Evolutionary conservation across 177 flowering plant species (phyloP).

Genomic region (Vitis hybrid): DNA sequence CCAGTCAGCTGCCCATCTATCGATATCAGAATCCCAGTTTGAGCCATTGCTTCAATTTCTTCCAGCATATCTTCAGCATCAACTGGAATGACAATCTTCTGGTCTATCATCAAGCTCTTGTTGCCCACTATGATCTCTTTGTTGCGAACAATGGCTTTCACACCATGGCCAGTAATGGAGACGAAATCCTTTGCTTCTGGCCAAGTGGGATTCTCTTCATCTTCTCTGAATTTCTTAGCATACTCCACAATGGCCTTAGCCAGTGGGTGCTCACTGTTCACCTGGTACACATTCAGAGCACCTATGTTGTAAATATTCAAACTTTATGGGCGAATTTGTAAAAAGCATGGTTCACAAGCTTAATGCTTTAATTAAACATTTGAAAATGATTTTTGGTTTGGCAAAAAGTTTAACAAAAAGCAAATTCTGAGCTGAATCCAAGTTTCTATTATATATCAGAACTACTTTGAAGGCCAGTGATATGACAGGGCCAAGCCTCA

Average conservation of each 20-base stretch:
- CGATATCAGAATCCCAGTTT: slow-evolving; percentile 74
- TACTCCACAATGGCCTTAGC: slow-evolving; percentile 86
- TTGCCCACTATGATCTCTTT: slow-evolving; percentile 72
- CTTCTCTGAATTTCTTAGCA: slow-evolving; percentile 61
- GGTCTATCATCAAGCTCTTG: slow-evolving; percentile 61
- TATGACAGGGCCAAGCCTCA: no score
- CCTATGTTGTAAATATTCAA: neutral
- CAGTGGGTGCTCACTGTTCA: slow-evolving; percentile 85
- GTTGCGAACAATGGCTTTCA: slow-evolving; percentile 57
- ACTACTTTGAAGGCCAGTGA: no score
- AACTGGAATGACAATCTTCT: slow-evolving; percentile 39
- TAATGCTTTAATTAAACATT: no score
- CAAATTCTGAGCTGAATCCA: no score
- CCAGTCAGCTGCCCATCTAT: slow-evolving; percentile 59
- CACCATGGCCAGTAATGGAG: slow-evolving; percentile 76
- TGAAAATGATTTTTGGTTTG: no score
- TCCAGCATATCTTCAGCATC: slow-evolving; percentile 59
- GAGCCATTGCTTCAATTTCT: slow-evolving; percentile 69
- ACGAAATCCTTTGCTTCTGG: slow-evolving; percentile 64
- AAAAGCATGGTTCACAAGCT: no score
- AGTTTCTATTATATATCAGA: no score
- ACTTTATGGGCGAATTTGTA: no score
- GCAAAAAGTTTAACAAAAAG: no score
- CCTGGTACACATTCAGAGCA: slow-evolving; percentile 30
- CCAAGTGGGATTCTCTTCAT: slow-evolving; percentile 47